Evolutionary conservation across 2,329 filamentous ascomycete genomes (phyloP).

Genomic region (Colletotrichum sidae): DNA sequence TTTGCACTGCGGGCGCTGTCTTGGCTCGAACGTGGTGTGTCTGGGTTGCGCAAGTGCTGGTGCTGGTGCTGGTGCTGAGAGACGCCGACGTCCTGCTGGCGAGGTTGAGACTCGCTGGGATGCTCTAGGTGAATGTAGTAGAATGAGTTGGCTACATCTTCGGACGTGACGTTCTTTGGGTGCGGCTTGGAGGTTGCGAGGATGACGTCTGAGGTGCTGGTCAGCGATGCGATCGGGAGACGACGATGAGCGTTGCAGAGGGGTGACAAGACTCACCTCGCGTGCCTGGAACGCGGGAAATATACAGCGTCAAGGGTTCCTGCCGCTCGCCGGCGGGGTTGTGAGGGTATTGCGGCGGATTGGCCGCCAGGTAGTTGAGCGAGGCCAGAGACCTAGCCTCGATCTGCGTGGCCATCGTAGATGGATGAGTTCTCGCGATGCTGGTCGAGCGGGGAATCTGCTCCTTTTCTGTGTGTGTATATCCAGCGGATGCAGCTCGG

Average conservation of each 20-base stretch:
- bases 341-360: slow-evolving; percentile 87
- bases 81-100: slow-evolving; percentile 39
- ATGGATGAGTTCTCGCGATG: background rate
- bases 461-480: slow-evolving; percentile 7
- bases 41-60: slow-evolving; percentile 42
- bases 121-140: slow-evolving; percentile 90
- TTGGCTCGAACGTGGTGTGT: slow-evolving; percentile 55
- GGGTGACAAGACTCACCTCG: slow-evolving; percentile 67
- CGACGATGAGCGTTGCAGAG: slow-evolving; percentile 37
- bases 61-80: slow-evolving; percentile 21
- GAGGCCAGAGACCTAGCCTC: slow-evolving; percentile 87
- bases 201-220: slow-evolving; percentile 77
- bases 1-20: slow-evolving; percentile 56
- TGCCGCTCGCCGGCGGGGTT: slow-evolving; percentile 77
- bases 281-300: slow-evolving; percentile 91
- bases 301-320: slow-evolving; percentile 86
- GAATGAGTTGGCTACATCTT: slow-evolving; percentile 87
- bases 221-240: slow-evolving; percentile 41
- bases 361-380: slow-evolving; percentile 83
- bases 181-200: slow-evolving; percentile 91
- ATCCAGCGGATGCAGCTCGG: background rate
- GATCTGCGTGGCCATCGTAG: slow-evolving; percentile 57
- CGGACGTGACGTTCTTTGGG: slow-evolving; percentile 86
- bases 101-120: slow-evolving; percentile 59
- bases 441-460: no score